Evolutionary conservation across 495 filamentous ascomycete species (phyloP).

Genomic region (Penicillium macrosclerotiorum): DNA sequence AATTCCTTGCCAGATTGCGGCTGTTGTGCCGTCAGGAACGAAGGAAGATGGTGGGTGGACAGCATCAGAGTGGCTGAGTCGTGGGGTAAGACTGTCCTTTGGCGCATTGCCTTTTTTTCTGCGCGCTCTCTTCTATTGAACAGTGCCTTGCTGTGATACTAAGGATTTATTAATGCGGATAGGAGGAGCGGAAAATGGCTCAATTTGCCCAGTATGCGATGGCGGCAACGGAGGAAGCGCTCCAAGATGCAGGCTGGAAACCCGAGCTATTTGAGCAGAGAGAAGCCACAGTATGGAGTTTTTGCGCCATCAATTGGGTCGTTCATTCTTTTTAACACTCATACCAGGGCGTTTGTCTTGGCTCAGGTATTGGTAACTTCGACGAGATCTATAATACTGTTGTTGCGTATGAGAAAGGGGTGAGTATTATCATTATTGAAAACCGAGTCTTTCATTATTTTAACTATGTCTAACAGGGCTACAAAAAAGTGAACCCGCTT

Average conservation of each 20-base stretch:
- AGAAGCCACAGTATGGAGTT: constrained; percentile 60
- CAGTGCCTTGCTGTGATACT: background rate
- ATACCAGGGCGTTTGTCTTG: constrained; percentile 75
- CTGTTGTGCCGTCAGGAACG: constrained; percentile 65
- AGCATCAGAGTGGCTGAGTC: constrained; percentile 71
- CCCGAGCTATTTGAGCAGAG: constrained; percentile 59
- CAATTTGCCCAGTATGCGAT: constrained; percentile 87
- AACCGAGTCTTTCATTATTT: background rate
- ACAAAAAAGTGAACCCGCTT: constrained; percentile 86
- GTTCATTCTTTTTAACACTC: constrained; percentile 1
- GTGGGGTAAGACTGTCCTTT: constrained; percentile 40
- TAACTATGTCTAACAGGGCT: constrained; percentile 55
- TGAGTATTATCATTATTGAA: constrained; percentile 35
- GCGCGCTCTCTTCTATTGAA: too few species aligned
- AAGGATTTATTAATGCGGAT: constrained; percentile 3
- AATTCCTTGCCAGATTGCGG: constrained; percentile 82
- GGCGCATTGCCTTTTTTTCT: too few species aligned
- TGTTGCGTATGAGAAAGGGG: constrained; percentile 69
- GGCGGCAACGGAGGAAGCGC: constrained; percentile 82
- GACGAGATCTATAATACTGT: constrained; percentile 85
- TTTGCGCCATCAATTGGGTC: background rate
- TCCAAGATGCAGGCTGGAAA: constrained; percentile 79
- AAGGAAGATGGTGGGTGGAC: constrained; percentile 64
- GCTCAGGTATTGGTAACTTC: constrained; percentile 94
- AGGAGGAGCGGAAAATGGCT: constrained; percentile 87